Evolutionary conservation across 805 yeast species (phyloP), one percentile per base, ranked within the genome.

Genomic region (Teunomyces atbi): DNA sequence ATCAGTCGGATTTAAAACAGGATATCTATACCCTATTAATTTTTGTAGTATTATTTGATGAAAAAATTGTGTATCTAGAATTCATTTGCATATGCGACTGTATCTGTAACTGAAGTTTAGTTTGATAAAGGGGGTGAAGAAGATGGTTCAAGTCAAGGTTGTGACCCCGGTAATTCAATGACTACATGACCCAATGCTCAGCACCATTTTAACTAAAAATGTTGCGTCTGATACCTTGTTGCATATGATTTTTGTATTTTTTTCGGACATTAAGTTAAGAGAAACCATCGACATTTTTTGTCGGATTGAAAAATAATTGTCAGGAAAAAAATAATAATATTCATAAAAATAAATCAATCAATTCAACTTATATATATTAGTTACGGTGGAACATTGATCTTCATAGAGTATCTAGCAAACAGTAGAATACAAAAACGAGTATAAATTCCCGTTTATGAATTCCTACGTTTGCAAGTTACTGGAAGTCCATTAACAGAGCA

Each of bases 341-440:
- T 10, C n/a, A 20, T 12, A 36, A 36, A 36, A 36, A 36, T 36
- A 36, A 36, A 36, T 36, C 39, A 36, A 36, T 12, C 39, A 36
- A 21, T 36, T 13, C 39, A 36, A 19, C 39, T 34, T 34, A 36
- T 20, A 36, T 36, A 36, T 36, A 36, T 36, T 36, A 21, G 39
- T 18, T 20, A 36, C 39, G n/a, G 39, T 36, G 39, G 39, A 36
- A 36, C 39, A 36, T 36, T 36, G 39, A 36, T 20, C 39, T 21
- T 21, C 28, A 18, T 12, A 21, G 39, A 10, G 15, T 36, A n/a
- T 10, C 39, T 36, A 21, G 39, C 39, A 19, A 34, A 36, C 39
- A 19, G 39, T 36, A 36, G 39, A 21, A 36, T 36, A 36, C 39
- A 36, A 36, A 21, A 36, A 11, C 28, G 18, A 36, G 27, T 19